Evolutionary conservation across 2,329 filamentous ascomycete species (phyloP), one percentile per base, ranked within the genome.

Genomic region (Diaporthe citrichinensis): DNA sequence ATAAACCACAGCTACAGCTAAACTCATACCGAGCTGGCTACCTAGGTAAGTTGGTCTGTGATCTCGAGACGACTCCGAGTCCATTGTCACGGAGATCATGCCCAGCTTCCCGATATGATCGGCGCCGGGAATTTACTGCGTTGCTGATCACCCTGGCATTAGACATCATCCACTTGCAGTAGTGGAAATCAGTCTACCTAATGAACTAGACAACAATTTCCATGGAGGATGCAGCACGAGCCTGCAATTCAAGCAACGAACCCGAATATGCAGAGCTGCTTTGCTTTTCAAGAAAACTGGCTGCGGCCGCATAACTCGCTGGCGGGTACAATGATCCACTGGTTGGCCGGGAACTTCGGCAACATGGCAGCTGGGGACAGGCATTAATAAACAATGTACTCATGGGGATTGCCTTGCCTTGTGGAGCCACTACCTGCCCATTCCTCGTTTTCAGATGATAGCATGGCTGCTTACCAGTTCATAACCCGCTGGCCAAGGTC

Each of bases 51-150:
- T 6, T 68, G 14, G 31, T 1, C 41, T 49, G 20, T 34, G 28
- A 5, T 49, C 23, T 36, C 3, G 6, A 25, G 23, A 5, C 12
- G 46, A 39, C 23, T 25, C 12, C n/a, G 23, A 17, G 23, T 15
- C 46, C 12, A 36, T 53, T n/a, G 53, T 12, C 49, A 51, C 4
- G 1, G 28, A 53, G 34, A 68, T 17, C 46, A 28, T 25, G 23
- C n/a, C 31, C 12, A 23, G 65, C 46, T 53, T 68, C 65, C 65
- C 46, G 34, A 25, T 2, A 53, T 68, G 65, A 68, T 68, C 65
- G n/a, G 34, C 46, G n/a, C 23, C 31, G 65, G 46, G 65, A 39
- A 39, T 53, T 7, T 68, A 25, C 46, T 68, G 31, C 23, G 1
- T 25, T n/a, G 65, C 31, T 51, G 62, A 68, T 68, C 62, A 53